A percentile compares a stretch with the other conserved stretches of the same genome.
These are phyloP conservation scores for Pseudonectria foliicola DNA, from an alignment of 2,329 filamentous ascomycete species.

Conservation along the genomic window DNA sequence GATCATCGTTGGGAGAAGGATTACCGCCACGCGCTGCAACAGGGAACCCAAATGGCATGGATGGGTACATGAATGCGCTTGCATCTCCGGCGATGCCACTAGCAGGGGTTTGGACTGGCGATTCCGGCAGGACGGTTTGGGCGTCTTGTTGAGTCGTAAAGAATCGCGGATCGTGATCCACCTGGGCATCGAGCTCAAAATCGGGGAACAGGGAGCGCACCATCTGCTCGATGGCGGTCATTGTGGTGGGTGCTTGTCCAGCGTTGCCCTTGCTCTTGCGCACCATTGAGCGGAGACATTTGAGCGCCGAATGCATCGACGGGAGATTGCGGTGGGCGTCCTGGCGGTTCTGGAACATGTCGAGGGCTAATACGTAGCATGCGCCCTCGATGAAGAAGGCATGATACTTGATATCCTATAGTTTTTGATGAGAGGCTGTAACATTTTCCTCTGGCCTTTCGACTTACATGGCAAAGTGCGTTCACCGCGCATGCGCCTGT, in stretches of 20 bases:
- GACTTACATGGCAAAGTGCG: constrained; percentile 30
- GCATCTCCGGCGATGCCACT: constrained; percentile 5
- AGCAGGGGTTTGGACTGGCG: constrained; percentile 9
- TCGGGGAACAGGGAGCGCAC: constrained; percentile 21
- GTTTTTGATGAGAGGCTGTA: constrained; percentile 1
- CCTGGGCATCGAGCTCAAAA: constrained; percentile 17
- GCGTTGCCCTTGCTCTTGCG: constrained; percentile 11
- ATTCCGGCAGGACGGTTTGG: constrained; percentile 11
- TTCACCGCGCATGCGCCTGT: constrained; percentile 33
- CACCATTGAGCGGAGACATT: constrained; percentile 30
- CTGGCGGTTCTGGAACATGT: constrained; percentile 33
- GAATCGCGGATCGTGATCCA: constrained; percentile 11
- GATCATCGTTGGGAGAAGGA: constrained; percentile 15
- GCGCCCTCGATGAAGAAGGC: constrained; percentile 36
- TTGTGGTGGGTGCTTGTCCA: constrained; percentile 17
- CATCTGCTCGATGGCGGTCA: constrained; percentile 23
- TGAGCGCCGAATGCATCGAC: constrained; percentile 33
- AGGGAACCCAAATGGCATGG: constrained; percentile 23
- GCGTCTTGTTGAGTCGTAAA: constrained; percentile 7
- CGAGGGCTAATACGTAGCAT: constrained; percentile 34
- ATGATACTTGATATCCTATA: constrained; percentile 36
- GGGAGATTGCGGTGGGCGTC: constrained; percentile 31
- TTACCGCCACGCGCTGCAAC: constrained; percentile 14
- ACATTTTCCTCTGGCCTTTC: neutral
- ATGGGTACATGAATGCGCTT: constrained; percentile 21